Evolutionary conservation across 805 yeast species (phyloP).

Genomic region (Pichia ethanolica): DNA sequence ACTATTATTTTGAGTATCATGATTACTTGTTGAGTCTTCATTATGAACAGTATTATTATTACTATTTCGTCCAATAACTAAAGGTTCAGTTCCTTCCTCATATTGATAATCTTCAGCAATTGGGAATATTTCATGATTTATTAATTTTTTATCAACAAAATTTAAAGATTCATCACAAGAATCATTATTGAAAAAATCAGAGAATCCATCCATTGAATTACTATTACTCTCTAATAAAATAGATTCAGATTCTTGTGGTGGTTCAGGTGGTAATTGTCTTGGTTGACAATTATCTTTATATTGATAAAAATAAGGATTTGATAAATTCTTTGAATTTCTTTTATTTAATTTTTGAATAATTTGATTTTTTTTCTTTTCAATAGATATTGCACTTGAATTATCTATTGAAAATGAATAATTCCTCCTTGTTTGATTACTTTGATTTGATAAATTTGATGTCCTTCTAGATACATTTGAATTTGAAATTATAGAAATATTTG

Average conservation of each 20-base stretch:
- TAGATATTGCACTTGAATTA: conserved; percentile 1
- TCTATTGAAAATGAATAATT: not conserved
- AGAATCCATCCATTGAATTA: not conserved
- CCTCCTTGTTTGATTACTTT: not conserved
- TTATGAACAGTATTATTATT: not conserved
- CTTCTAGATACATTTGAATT: not conserved
- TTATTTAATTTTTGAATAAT: conserved; percentile 4
- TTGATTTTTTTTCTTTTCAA: conserved; percentile 4
- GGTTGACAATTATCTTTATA: conserved; percentile 4
- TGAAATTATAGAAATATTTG: not conserved
- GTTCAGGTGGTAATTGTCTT: not conserved
- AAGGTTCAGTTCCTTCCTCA: too few species aligned
- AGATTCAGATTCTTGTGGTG: not conserved
- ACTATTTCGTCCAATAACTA: too few species aligned
- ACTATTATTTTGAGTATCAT: not conserved
- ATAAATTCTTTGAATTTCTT: conserved; percentile 3
- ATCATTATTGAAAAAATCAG: not conserved
- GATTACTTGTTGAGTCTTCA: not conserved
- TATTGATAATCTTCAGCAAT: not conserved
- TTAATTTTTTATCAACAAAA: not conserved
- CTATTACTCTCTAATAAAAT: too few species aligned
- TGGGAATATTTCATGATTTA: not conserved
- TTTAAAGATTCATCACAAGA: conserved; percentile 3
- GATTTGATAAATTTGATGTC: not conserved
- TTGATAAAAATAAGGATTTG: conserved; percentile 10